Evolutionary conservation across 805 yeast species (phyloP).

Genomic region (Wickerhamiella dianesei): DNA sequence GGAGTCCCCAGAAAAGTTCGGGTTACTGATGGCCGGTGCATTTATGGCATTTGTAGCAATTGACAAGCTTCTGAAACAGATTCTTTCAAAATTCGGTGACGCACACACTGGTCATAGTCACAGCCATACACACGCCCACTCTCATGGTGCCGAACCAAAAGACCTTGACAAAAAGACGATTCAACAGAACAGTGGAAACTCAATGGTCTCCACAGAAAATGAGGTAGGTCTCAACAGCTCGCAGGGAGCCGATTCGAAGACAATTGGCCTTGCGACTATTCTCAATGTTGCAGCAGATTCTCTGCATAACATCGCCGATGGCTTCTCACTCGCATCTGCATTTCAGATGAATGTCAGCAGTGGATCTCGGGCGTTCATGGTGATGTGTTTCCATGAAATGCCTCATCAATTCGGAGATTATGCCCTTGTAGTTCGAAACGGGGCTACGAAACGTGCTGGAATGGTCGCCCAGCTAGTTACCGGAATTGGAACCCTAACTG

Average conservation of each 20-base stretch:
- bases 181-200: background rate
- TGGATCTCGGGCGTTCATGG: constrained; percentile 57
- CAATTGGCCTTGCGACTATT: constrained; percentile 29
- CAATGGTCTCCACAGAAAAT: background rate
- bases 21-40: constrained; percentile 46
- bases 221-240: background rate
- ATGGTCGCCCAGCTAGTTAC: constrained; percentile 54
- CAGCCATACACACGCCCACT: constrained; percentile 33
- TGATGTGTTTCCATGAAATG: constrained; percentile 62
- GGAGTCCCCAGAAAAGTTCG: constrained; percentile 35
- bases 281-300: constrained; percentile 58
- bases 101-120: constrained; percentile 28
- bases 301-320: constrained; percentile 65
- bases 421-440: constrained; percentile 56
- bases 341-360: constrained; percentile 45
- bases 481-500: constrained; percentile 49
- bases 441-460: constrained; percentile 52
- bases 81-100: constrained; percentile 27
- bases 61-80: constrained; percentile 41
- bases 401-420: constrained; percentile 78
- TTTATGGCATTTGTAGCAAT: constrained; percentile 45
- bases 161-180: constrained; percentile 8
- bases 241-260: background rate
- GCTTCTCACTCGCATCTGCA: constrained; percentile 58
- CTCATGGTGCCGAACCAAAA: constrained; percentile 16